Evolutionary conservation across 225 moss, liverwort and hornwort genomes (phyloP), one percentile per base, ranked within the genome.

Genomic region (Climacium dendroides): DNA sequence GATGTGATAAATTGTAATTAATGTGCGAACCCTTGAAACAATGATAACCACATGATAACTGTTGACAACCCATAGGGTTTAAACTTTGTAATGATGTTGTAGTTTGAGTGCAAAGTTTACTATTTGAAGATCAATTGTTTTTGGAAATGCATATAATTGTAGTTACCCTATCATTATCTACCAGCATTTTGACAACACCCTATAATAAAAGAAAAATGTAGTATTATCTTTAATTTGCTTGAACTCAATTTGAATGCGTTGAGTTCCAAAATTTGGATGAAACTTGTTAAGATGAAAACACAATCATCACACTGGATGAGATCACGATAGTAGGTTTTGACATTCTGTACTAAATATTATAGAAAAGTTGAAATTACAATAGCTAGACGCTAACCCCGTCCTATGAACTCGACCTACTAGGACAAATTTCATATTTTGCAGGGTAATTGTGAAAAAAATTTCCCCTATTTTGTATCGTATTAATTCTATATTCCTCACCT

Each of bases 171-270:
- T 16, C 10, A 45, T 29, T 45, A 17, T 45, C 0, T 29, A 2
- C 5, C 47, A 47, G 30, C 15, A 26, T 41, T 41, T 72, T 45
- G 3, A 72, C 28, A 45, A 45, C 17, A 73, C 1, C 30, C 9
- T 2, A 30, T 30, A 17, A 3, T 14, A 24, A 13, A 39, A 13
- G 1, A 47, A 10, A n/a, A 17, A 1, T 1, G 0, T 17, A 28
- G 2, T 45, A 16, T 25, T 28, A 28, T 72, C 26, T 72, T 45
- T 6, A 15, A 3, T 41, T 70, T 70, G 5, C 5, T 45, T 72
- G 17, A 72, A 10, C 2, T 45, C 0, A 1, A 72, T 45, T 72
- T 28, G 3, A 30, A 19, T 19, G 11, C 11, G 7, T 48, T 50
- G 50, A 50, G 5, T 50, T 30, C 7, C 7, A 10, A 74, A 74